A percentile compares a stretch with the other conserved stretches of the same genome.
Evolutionary conservation across 108 stramenopile species (phyloP).

Genomic region (Pseudonitzschia pungens): DNA sequence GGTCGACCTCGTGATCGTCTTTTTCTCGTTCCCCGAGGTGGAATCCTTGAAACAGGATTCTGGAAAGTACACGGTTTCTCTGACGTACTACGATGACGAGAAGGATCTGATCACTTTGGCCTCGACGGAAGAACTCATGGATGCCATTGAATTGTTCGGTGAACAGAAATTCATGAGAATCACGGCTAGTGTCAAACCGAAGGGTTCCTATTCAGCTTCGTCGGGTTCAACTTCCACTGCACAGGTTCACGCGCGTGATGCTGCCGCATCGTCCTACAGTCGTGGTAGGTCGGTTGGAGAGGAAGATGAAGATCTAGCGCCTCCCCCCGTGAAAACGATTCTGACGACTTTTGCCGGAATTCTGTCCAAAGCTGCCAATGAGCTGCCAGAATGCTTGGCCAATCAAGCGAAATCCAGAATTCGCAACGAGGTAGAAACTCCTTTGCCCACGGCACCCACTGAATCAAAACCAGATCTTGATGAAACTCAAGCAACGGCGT

Average conservation of each 20-base stretch:
- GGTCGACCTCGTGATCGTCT: constrained; percentile 40
- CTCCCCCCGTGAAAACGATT: constrained; percentile 3
- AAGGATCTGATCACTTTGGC: constrained; percentile 68
- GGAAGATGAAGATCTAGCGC: neutral
- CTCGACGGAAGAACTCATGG: constrained; percentile 63
- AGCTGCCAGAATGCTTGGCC: constrained; percentile 10
- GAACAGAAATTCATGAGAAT: constrained; percentile 42
- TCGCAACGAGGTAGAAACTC: neutral
- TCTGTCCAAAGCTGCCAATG: constrained; percentile 31
- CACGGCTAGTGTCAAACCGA: constrained; percentile 52
- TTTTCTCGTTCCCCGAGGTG: constrained; percentile 33
- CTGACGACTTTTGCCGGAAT: constrained; percentile 31
- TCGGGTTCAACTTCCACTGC: neutral
- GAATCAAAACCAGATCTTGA: neutral
- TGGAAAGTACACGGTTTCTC: constrained; percentile 16
- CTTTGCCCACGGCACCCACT: neutral
- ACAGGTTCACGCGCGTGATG: neutral
- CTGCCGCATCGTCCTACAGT: neutral
- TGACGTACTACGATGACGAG: constrained; percentile 77
- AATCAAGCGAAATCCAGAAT: neutral
- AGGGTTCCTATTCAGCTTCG: neutral
- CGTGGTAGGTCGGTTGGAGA: constrained; percentile 2
- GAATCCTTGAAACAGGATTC: neutral
- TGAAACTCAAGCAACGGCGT: neutral
- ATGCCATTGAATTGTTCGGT: constrained; percentile 63